These are phyloP conservation scores for Cadophora sp. DNA, from an alignment of 2,329 filamentous ascomycete species.

Conservation along the genomic window DNA sequence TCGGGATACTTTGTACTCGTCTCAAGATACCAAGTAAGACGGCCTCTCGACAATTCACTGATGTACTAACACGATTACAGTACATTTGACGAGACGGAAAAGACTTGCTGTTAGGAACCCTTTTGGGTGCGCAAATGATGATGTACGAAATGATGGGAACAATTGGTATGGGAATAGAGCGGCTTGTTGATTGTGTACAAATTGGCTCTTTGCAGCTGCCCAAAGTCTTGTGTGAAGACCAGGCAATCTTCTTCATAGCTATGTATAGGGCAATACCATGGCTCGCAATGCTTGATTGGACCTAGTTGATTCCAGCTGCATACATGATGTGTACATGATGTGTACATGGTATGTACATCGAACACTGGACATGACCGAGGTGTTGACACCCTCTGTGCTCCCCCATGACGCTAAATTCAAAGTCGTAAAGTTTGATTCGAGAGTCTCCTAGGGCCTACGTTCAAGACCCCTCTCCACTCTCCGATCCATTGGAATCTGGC, in stretches of 20 bases:
- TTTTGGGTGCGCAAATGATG: not conserved
- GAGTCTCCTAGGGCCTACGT: not conserved
- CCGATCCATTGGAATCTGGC: slow-evolving; percentile 16
- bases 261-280: not conserved
- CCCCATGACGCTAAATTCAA: slow-evolving; percentile 24
- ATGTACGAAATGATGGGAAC: slow-evolving; percentile 1
- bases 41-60: not conserved
- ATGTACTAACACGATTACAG: not conserved
- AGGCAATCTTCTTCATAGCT: not conserved
- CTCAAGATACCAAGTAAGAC: slow-evolving; percentile 21
- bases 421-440: slow-evolving; percentile 15
- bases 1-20: slow-evolving; percentile 30
- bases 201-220: not conserved
- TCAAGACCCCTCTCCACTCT: slow-evolving; percentile 13
- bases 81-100: slow-evolving; percentile 14
- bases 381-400: not conserved
- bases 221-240: not conserved
- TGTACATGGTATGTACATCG: not conserved
- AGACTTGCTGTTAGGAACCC: slow-evolving; percentile 23
- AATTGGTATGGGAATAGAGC: not conserved
- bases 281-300: slow-evolving; percentile 1
- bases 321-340: not conserved
- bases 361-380: not conserved
- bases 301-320: slow-evolving; percentile 6
- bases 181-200: slow-evolving; percentile 15